Base-by-base conservation (phyloP, 2,329 filamentous ascomycete species). In the Apiospora koreana region DNA sequence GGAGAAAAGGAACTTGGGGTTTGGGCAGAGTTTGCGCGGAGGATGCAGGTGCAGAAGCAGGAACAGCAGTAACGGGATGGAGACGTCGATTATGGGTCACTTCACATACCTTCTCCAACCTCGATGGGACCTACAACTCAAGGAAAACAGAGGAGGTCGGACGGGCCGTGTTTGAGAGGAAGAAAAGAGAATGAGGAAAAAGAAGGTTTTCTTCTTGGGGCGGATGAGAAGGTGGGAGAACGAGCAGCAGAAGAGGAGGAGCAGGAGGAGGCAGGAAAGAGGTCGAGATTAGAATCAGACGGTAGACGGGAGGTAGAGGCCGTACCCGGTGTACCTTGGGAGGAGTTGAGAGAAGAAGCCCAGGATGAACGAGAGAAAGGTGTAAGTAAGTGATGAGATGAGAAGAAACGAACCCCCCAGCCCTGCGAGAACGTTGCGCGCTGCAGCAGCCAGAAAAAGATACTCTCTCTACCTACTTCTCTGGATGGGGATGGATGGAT, bases 91-190 rank as follows among this genome's bases (percentile, higher is more conserved):
- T 50, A 50, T 41, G 43, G 48, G 48, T 50, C 46, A 42, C 54
- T 50, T 69, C 48, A 78, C 79, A 75, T 80, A 80, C 76, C 79
- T 79, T 79, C 78, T 70, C 76, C 69, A 74, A 74, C 76, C 78
- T 78, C 73, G 73, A 70, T 73, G 72, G 72, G 73, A 72, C 71
- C 73, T 76, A 75, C 71, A 69, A 74, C 71, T 69, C 71, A 73
- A 74, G 74, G 74, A 79, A 81, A 62, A 62, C 79, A 77, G 76
- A 75, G 75, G 78, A 80, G 79, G 80, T 79, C 79, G 76, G 78
- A 74, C 72, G 72, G 75, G 72, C 75, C 76, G 74, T 76, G 74
- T 68, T 77, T 76, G 77, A 62, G 54, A 79, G 78, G 78, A 77
- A 75, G 74, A 75, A 77, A 75, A 78, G 77, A 77, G 76, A 74